Percentiles rank a stretch among this genome's conserved stretches.
These are phyloP conservation scores for Coemansia sp. DNA, from an alignment of 192 early-diverging fungal genomes.

Conservation along the genomic window DNA sequence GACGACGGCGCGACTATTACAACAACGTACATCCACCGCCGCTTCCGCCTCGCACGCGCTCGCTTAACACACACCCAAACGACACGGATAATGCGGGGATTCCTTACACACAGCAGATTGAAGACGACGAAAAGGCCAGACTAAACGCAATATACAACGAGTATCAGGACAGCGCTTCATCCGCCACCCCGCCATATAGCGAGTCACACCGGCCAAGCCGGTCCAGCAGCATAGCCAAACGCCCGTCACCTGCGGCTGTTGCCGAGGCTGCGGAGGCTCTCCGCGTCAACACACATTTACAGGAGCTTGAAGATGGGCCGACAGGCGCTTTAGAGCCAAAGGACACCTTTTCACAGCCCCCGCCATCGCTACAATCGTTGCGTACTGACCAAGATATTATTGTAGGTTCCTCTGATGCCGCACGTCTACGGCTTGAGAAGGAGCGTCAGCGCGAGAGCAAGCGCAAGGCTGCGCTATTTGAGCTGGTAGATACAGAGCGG, in stretches of 20 bases:
- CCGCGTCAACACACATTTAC: constrained; percentile 34
- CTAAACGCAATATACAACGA: constrained; percentile 33
- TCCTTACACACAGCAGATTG: constrained; percentile 32
- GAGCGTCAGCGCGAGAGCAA: constrained; percentile 45
- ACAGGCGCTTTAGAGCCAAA: constrained; percentile 1
- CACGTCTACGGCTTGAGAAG: constrained; percentile 22
- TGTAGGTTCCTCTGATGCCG: constrained; percentile 5
- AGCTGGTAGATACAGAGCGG: constrained; percentile 50
- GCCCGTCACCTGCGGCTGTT: not conserved
- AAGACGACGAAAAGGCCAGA: constrained; percentile 40
- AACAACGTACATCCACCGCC: constrained; percentile 17
- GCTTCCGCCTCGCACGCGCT: constrained; percentile 43
- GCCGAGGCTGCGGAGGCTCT: constrained; percentile 9
- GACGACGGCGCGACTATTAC: constrained; percentile 6
- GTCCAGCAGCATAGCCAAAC: constrained; percentile 37
- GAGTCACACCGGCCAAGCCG: constrained; percentile 30
- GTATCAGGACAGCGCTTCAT: constrained; percentile 21
- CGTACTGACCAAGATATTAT: constrained; percentile 12
- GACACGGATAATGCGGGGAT: not conserved
- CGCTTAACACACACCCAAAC: constrained; percentile 16
- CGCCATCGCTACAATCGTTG: not conserved
- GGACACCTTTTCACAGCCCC: constrained; percentile 3
- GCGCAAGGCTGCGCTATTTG: constrained; percentile 53
- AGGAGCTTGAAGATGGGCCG: not conserved
- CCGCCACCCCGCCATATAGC: constrained; percentile 11